Percentiles rank a stretch among this genome's conserved stretches.
Conservation (phyloP, 202 grass and related monocot genomes). For the Hordeum pubiflorum region DNA sequence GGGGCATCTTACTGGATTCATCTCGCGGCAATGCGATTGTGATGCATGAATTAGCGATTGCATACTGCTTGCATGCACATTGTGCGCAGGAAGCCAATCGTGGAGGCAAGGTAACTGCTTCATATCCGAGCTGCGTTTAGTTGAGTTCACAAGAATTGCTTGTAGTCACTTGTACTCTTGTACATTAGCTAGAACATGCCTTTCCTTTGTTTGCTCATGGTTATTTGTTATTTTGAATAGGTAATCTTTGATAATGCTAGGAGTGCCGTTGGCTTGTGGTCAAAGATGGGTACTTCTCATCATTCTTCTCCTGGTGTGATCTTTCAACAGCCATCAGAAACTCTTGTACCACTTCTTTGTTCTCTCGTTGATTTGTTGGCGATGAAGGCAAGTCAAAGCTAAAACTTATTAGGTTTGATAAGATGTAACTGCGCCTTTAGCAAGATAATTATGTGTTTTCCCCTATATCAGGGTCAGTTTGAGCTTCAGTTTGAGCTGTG, state of each 20-base stretch:
- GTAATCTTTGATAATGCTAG: constrained; percentile 43
- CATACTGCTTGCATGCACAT: constrained; percentile 68
- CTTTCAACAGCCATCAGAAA: constrained; percentile 26
- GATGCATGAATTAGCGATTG: constrained; percentile 52
- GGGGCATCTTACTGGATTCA: constrained; percentile 29
- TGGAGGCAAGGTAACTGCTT: constrained; percentile 45
- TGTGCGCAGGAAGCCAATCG: constrained; percentile 67
- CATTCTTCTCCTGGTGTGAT: not conserved
- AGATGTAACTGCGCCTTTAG: not conserved
- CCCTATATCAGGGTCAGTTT: constrained; percentile 52
- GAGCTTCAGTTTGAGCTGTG: constrained; percentile 70
- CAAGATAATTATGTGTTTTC: constrained; percentile 14
- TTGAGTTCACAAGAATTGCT: too few species aligned
- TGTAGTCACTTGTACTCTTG: not conserved
- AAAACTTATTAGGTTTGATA: not conserved
- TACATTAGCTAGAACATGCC: not conserved
- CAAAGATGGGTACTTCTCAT: constrained; percentile 3
- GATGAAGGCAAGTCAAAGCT: constrained; percentile 50
- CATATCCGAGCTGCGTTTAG: too few species aligned
- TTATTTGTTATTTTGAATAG: constrained; percentile 37
- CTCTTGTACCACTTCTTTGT: constrained; percentile 61
- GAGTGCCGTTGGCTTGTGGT: constrained; percentile 44
- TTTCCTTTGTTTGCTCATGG: constrained; percentile 15
- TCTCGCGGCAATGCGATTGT: constrained; percentile 15
- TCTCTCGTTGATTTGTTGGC: constrained; percentile 66